Evolutionary conservation across 129 eudicot species (phyloP).

Genomic region (Dittrichia graveolens): DNA sequence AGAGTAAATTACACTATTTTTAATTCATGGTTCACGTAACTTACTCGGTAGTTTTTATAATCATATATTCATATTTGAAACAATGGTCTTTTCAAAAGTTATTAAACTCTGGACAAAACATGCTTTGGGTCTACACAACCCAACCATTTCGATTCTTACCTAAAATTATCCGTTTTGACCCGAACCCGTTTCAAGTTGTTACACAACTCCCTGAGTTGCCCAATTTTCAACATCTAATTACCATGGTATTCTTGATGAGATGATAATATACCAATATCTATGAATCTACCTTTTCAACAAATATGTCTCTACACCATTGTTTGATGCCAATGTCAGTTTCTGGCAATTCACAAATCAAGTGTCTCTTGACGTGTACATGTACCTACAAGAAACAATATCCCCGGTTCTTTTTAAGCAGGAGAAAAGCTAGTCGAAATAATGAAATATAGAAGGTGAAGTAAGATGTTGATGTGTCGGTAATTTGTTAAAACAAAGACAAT

Average conservation of each 20-base stretch:
- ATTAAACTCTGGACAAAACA: background rate
- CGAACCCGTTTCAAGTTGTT: background rate
- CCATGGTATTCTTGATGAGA: background rate
- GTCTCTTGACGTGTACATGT: constrained; percentile 75
- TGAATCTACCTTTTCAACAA: constrained; percentile 63
- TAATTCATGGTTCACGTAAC: no score
- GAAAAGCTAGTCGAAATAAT: background rate
- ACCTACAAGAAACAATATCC: constrained; percentile 46
- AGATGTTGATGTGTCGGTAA: constrained; percentile 5
- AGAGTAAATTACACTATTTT: no score
- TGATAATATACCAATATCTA: background rate
- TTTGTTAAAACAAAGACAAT: constrained; percentile 1
- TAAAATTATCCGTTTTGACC: no score
- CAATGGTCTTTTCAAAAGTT: background rate
- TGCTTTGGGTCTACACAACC: background rate
- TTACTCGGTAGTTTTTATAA: no score
- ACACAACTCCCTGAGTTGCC: background rate
- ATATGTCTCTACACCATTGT: constrained; percentile 82
- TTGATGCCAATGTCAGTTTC: constrained; percentile 55
- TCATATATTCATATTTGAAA: no score
- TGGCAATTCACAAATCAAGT: constrained; percentile 68
- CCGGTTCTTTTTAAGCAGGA: background rate
- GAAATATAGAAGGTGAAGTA: background rate
- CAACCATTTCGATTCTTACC: background rate
- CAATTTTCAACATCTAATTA: background rate